Percentiles rank a stretch among this genome's conserved stretches.
phyloP scores from a whole-genome alignment of 2,329 filamentous ascomycete genomes.

The Calycina herbarum region DNA sequence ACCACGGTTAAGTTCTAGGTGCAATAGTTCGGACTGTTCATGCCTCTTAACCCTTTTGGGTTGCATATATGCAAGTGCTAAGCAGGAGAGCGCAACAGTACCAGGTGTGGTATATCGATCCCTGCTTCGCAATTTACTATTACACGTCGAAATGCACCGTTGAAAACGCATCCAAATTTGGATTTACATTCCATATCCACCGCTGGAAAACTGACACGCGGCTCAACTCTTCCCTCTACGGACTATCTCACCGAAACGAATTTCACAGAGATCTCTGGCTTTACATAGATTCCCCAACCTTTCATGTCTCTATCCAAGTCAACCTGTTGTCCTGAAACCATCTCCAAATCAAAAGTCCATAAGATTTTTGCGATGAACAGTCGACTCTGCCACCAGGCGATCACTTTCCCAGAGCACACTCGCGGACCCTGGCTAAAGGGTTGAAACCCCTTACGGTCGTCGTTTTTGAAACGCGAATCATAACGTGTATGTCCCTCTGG shows the following conservation, averaged over 20 bases:
- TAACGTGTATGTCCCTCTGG: neutral
- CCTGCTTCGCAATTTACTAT: too few relatives aligned
- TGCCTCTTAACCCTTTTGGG: too few relatives aligned
- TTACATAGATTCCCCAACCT: neutral
- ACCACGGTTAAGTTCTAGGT: too few relatives aligned
- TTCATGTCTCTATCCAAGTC: neutral
- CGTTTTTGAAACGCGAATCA: neutral
- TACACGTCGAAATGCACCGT: too few relatives aligned
- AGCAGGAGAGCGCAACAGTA: too few relatives aligned
- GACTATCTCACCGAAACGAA: neutral
- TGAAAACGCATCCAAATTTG: too few relatives aligned
- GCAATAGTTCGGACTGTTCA: too few relatives aligned
- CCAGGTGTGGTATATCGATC: too few relatives aligned
- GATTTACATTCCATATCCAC: too few relatives aligned
- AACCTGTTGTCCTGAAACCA: neutral
- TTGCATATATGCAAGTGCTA: too few relatives aligned
- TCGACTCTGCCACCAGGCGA: neutral
- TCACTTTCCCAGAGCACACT: neutral
- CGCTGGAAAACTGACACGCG: too few relatives aligned
- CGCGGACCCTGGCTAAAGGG: neutral
- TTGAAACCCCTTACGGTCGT: neutral
- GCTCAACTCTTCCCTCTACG: too few relatives aligned
- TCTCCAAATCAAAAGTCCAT: conserved; percentile 7
- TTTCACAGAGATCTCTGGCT: neutral
- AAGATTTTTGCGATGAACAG: neutral